Percentiles rank a stretch among this genome's conserved stretches.
Evolutionary conservation across 2,329 filamentous ascomycete species (phyloP).

Genomic region (Apiospora hydei): DNA sequence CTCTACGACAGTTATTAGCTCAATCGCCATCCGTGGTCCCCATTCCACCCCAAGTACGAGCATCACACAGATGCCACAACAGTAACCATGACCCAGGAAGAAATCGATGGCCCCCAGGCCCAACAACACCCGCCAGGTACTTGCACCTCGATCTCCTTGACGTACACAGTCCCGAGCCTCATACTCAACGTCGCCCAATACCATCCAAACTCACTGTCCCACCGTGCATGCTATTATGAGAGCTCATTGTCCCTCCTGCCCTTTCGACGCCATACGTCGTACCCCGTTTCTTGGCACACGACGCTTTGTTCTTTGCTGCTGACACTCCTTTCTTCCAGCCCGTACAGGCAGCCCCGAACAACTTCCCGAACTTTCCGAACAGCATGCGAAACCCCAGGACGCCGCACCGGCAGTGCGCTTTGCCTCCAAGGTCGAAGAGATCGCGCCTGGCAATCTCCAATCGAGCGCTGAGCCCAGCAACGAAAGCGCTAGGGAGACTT

Average conservation of each 20-base stretch:
- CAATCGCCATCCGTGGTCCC: neutral
- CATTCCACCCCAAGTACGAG: neutral
- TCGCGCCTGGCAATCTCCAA: slow-evolving; percentile 27
- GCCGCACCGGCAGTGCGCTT: slow-evolving; percentile 29
- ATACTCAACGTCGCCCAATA: neutral
- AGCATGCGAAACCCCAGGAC: slow-evolving; percentile 24
- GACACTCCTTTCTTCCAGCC: slow-evolving; percentile 23
- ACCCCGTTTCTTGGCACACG: neutral
- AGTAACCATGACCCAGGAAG: slow-evolving; percentile 15
- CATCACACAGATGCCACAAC: slow-evolving; percentile 19
- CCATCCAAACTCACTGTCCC: neutral
- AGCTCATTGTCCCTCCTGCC: neutral
- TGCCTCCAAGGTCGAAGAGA: slow-evolving; percentile 29
- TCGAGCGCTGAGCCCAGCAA: slow-evolving; percentile 33
- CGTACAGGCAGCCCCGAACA: slow-evolving; percentile 25
- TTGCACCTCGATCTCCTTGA: slow-evolving; percentile 7
- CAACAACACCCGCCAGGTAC: slow-evolving; percentile 17
- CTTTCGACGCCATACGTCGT: neutral
- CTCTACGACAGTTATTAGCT: neutral
- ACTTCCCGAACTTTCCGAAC: slow-evolving; percentile 24
- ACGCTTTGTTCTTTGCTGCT: slow-evolving; percentile 27
- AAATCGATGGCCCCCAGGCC: slow-evolving; percentile 20
- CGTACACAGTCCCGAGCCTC: neutral
- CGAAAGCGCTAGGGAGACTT: slow-evolving; percentile 40
- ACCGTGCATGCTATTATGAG: neutral